Conservation (phyloP, 495 filamentous ascomycete species). For the Ramalina intermedia region DNA sequence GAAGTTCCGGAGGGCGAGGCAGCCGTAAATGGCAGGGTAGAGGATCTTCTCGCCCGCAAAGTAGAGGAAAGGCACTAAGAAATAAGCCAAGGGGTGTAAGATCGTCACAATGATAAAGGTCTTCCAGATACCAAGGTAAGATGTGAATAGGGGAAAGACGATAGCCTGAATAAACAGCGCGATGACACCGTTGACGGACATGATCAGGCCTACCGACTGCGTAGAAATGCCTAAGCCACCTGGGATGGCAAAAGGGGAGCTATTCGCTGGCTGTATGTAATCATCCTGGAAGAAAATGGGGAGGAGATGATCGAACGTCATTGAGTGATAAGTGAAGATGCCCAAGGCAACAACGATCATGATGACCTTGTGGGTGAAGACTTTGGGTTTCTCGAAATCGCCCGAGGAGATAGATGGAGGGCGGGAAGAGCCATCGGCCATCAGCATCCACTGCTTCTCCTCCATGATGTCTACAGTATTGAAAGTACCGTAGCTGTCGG, state of each 20-base stretch:
- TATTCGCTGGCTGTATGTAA: constrained; percentile 18
- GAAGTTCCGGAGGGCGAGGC: constrained; percentile 55
- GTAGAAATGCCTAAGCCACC: constrained; percentile 64
- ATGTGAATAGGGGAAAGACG: constrained; percentile 57
- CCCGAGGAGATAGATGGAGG: constrained; percentile 18
- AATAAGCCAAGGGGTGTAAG: constrained; percentile 61
- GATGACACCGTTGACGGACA: constrained; percentile 66
- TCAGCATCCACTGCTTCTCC: constrained; percentile 34
- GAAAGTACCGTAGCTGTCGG: constrained; percentile 70
- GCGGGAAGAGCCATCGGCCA: constrained; percentile 30
- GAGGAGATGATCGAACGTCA: constrained; percentile 74
- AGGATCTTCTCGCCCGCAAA: constrained; percentile 43
- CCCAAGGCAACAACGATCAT: constrained; percentile 59
- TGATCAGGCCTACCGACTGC: constrained; percentile 59
- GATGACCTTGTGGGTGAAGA: constrained; percentile 50
- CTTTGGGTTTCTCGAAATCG: constrained; percentile 20
- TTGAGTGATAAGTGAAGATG: constrained; percentile 77
- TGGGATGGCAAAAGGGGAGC: constrained; percentile 41
- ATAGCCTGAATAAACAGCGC: constrained; percentile 65
- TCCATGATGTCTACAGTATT: constrained; percentile 38
- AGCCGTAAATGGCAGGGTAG: constrained; percentile 59
- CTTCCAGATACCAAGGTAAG: constrained; percentile 57
- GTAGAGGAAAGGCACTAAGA: constrained; percentile 57
- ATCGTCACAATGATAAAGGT: constrained; percentile 60
- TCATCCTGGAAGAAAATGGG: constrained; percentile 76